Evolutionary conservation across 1,284 basidiomycete species (phyloP).

Genomic region (Wolfiporia cocos): DNA sequence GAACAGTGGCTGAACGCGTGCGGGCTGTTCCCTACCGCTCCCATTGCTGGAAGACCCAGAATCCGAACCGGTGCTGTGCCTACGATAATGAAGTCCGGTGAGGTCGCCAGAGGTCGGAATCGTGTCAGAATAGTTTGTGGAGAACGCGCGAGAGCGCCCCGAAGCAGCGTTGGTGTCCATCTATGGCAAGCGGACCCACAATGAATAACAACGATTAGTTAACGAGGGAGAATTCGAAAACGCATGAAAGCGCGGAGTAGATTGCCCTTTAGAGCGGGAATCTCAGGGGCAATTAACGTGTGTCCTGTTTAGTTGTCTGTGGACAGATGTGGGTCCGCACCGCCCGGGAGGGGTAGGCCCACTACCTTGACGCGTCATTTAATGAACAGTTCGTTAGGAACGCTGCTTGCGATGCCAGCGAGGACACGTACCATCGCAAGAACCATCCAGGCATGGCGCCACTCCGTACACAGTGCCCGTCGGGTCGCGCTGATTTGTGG

Average conservation of each 20-base stretch:
- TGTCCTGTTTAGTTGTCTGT: conserved; percentile 10
- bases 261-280: conserved; percentile 8
- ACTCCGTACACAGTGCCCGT: too few species aligned
- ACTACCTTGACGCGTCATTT: too few species aligned
- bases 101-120: conserved; percentile 12
- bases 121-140: conserved; percentile 11
- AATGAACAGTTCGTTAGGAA: too few species aligned
- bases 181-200: conserved; percentile 20
- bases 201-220: conserved; percentile 17
- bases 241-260: conserved; percentile 9
- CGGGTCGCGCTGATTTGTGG: too few species aligned
- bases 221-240: conserved; percentile 16
- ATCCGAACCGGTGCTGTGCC: conserved; percentile 15
- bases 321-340: conserved; percentile 11
- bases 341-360: too few species aligned
- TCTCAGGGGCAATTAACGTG: conserved; percentile 13
- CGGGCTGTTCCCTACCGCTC: conserved; percentile 9
- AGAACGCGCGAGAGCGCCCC: conserved; percentile 19
- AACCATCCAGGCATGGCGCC: too few species aligned
- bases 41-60: conserved; percentile 15
- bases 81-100: conserved; percentile 10
- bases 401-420: too few species aligned
- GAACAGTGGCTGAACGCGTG: conserved; percentile 9
- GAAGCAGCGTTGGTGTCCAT: conserved; percentile 19
- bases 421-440: too few species aligned